Base-by-base conservation (phyloP, 371 early-diverging fungal species). In the Actinomucor elegans region DNA sequence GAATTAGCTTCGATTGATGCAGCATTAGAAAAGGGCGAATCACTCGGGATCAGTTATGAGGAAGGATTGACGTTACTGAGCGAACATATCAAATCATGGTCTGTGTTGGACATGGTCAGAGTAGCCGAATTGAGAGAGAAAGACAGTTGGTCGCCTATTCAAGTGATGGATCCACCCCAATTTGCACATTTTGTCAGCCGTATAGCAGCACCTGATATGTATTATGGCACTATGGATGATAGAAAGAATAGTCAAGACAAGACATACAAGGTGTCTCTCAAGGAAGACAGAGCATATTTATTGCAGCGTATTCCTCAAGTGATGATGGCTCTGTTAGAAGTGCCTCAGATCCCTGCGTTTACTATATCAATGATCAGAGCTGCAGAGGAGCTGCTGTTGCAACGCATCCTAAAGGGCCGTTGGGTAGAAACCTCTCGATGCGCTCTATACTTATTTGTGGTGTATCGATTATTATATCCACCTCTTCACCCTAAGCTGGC, bases 401-500 rank as follows among this genome's bases (percentile, higher is more conserved):
- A 57, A 11, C 46, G 60, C 15, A 72, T 77, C 20, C 34, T 51
- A 2, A 41, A 61, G 44, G 64, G 66, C 12, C 34, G 54, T 15
- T 83, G 83, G 84, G 62, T 67, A 0, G 65, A 79, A 42, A 82
- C 84, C 0, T 72, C 84, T 37, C 61, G 71, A 37, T 67, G 77
- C 42, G 75, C 84, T 11, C 48, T 75, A n/a, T 84, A 81, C 50
- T 71, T 89, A 1, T 69, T 85, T 56, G 80, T 84, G 0, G 71
- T 83, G 10, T 91, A 92, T 46, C 55, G 83, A n/a, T 26, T 89
- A 40, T 66, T 81, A 6, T 91, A 89, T 57, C 88, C 87, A 32
- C 73, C 83, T 4, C 69, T 75, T 41, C 90, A 91, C 61, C 90
- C 92, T 1, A 64, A 84, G 12, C 49, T 87, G 2, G 76, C 83